Percentiles rank a stretch among this genome's conserved stretches.
phyloP scores from a whole-genome alignment of 2,329 filamentous ascomycete species.

The Fragosphaeria purpurea region DNA sequence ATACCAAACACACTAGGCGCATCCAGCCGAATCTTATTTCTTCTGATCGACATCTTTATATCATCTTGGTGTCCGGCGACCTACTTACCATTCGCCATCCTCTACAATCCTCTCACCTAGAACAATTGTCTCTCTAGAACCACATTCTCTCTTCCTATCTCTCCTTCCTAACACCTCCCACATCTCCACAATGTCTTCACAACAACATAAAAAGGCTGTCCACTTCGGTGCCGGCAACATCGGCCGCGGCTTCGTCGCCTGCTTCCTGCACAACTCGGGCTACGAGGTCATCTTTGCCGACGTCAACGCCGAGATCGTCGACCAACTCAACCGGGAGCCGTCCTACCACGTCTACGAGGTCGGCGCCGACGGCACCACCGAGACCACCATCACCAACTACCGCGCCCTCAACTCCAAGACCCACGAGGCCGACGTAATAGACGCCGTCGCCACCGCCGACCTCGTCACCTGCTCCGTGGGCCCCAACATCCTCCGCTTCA shows the following conservation, averaged over 20 bases:
- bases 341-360: conserved; percentile 92
- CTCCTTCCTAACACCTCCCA: background rate
- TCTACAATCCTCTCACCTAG: too few relatives aligned
- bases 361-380: conserved; percentile 68
- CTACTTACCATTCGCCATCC: too few relatives aligned
- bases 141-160: background rate
- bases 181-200: conserved; percentile 6
- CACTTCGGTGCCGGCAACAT: conserved; percentile 86
- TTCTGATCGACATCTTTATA: too few relatives aligned
- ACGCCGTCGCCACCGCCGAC: conserved; percentile 80
- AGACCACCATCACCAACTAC: conserved; percentile 86
- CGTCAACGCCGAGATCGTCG: conserved; percentile 76
- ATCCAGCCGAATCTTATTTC: too few relatives aligned
- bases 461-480: conserved; percentile 95
- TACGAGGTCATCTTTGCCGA: conserved; percentile 96
- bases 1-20: too few relatives aligned
- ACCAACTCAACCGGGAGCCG: conserved; percentile 61
- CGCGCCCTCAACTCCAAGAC: conserved; percentile 92
- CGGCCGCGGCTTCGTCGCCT: conserved; percentile 75
- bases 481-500: conserved; percentile 91
- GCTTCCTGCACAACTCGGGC: conserved; percentile 87
- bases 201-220: conserved; percentile 53
- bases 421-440: conserved; percentile 67
- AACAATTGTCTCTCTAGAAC: too few relatives aligned
- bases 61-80: too few relatives aligned